These are phyloP conservation scores for Pascua sp. DNA, from an alignment of 1,284 basidiomycete genomes.

Conservation along the genomic window DNA sequence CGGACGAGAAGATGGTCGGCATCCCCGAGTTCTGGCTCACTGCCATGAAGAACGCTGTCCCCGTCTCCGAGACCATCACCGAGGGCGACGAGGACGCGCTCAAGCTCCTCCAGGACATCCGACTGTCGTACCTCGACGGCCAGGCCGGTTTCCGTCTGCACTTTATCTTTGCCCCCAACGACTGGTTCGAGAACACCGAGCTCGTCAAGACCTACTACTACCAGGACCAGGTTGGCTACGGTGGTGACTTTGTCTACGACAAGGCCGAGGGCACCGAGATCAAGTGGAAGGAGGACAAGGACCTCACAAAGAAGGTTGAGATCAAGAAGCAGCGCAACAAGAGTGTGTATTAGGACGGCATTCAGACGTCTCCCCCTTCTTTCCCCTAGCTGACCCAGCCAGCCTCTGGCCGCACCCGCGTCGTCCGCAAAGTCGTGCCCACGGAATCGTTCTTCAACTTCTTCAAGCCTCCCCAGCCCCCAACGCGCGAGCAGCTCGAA, in stretches of 20 bases:
- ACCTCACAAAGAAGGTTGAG: constrained; percentile 94
- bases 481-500: constrained; percentile 65
- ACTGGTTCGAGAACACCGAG: constrained; percentile 78
- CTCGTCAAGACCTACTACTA: constrained; percentile 95
- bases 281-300: constrained; percentile 97
- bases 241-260: constrained; percentile 94
- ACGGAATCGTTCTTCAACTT: constrained; percentile 97
- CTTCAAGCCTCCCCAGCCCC: constrained; percentile 80
- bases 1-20: constrained; percentile 53
- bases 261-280: constrained; percentile 84
- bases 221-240: constrained; percentile 87
- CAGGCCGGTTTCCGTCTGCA: constrained; percentile 87
- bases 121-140: constrained; percentile 63
- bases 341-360: constrained; percentile 58
- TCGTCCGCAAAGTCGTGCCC: constrained; percentile 81
- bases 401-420: constrained; percentile 90
- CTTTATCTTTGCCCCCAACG: constrained; percentile 79
- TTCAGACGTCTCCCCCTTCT: no score
- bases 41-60: constrained; percentile 85
- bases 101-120: constrained; percentile 66
- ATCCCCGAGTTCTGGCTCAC: constrained; percentile 99
- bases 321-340: constrained; percentile 99
- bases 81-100: constrained; percentile 78
- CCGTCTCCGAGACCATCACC: constrained; percentile 83
- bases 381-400: neutral